phyloP scores from a whole-genome alignment of 495 filamentous ascomycete genomes.

The Trichocladium uniseriatum region DNA sequence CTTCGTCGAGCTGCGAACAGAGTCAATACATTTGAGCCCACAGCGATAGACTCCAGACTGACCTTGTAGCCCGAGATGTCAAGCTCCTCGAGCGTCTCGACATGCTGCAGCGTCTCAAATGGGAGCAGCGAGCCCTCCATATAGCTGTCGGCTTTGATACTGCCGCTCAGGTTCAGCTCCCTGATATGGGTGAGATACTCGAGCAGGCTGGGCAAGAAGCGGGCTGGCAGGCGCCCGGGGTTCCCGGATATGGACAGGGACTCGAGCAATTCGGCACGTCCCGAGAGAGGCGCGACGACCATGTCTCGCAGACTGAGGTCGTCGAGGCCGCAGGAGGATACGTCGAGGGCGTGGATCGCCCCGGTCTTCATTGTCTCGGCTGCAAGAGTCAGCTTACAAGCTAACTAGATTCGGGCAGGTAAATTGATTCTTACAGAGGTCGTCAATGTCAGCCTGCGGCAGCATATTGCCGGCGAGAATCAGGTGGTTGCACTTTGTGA shows the following conservation, averaged over 20 bases:
- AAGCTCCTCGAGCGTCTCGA: constrained; percentile 38
- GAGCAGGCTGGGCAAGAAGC: constrained; percentile 18
- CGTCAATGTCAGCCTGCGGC: constrained; percentile 19
- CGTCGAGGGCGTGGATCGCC: constrained; percentile 22
- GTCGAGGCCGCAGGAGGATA: constrained; percentile 23
- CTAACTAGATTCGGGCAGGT: too few relatives aligned
- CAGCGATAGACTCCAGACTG: constrained; percentile 33
- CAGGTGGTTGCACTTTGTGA: constrained; percentile 25
- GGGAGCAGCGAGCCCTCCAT: constrained; percentile 18
- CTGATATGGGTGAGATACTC: constrained; percentile 16
- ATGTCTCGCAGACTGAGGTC: constrained; percentile 19
- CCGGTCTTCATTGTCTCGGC: constrained; percentile 22
- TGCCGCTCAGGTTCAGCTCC: constrained; percentile 66
- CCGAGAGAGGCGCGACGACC: constrained; percentile 39
- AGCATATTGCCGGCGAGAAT: constrained; percentile 21
- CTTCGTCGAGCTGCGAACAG: constrained; percentile 37
- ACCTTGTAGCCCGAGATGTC: constrained; percentile 65
- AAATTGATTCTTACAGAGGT: constrained; percentile 18
- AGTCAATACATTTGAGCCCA: constrained; percentile 6
- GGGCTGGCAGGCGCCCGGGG: constrained; percentile 56
- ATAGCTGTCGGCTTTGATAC: constrained; percentile 60
- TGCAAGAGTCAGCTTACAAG: too few relatives aligned
- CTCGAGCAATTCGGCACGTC: constrained; percentile 14
- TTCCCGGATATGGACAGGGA: constrained; percentile 61
- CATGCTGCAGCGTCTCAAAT: constrained; percentile 12